Evolutionary conservation across 2,329 filamentous ascomycete genomes (phyloP), one percentile per base, ranked within the genome.

Genomic region (Cercospora sp.): DNA sequence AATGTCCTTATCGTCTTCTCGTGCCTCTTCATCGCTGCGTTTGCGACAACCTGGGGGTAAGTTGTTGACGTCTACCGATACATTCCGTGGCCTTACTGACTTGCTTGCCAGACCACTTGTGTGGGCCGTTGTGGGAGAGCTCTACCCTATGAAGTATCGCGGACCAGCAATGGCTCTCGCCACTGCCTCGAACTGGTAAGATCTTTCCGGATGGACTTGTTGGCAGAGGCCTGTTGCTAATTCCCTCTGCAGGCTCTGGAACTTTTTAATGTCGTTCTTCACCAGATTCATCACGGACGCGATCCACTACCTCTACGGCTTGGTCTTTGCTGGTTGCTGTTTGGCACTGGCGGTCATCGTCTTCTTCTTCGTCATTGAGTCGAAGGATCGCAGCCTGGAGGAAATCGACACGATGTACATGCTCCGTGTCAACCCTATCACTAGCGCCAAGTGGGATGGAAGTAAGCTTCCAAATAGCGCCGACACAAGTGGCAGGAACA

Each of bases 141-240:
- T 79, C 8, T 79, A 77, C 68, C 78, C 78, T 21, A 73, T 74
- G 13, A 69, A 73, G 28, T 82, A 82, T 74, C 77, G 82, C 6
- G 81, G 81, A 0, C 80, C 78, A 63, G 80, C 78, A 70, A 83
- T 83, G 81, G 81, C 78, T 8, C 73, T 83, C 1, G 81, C 81
- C 1, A 83, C 81, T 1, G 80, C 81, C 5, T 77, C 74, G 21
- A 83, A 83, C 74, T 83, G 82, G 81, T 67, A 64, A 67, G 66
- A 16, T 3, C 3, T 16, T 30, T 26, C 49, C 12, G 7, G 2
- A 28, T 7, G 13, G 5, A n/a, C 4, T 3, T 26, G 2, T 7
- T 9, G 1, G 13, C 12, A 3, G 2, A 30, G 26, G 21, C 12
- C 49, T 1, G 24, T 30, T 16, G 8, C 43, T 59, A 30, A 60